Evolutionary conservation across 345 rosid genomes (phyloP).

Genomic region (Salix brachista): DNA sequence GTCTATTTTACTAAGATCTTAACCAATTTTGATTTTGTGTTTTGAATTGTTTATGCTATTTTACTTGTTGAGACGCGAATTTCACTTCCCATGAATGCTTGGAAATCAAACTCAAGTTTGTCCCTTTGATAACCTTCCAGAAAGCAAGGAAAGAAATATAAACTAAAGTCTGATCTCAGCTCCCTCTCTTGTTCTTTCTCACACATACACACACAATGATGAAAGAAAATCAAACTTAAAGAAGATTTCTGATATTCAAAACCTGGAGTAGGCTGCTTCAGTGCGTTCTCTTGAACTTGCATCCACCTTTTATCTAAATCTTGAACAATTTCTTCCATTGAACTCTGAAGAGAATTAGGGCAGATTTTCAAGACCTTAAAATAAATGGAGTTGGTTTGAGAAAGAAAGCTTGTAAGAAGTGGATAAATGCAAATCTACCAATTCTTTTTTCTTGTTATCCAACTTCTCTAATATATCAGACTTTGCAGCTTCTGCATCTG

Average conservation of each 20-base stretch:
- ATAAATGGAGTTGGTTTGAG: background rate
- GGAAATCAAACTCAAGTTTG: background rate
- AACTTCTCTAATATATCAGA: slow-evolving; percentile 50
- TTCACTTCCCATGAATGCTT: too few relatives aligned
- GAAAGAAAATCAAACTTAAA: background rate
- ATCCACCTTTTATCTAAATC: slow-evolving; percentile 73
- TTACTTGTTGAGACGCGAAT: too few relatives aligned
- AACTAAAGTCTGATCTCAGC: background rate
- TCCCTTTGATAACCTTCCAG: background rate
- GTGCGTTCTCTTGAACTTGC: slow-evolving; percentile 57
- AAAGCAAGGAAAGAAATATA: background rate
- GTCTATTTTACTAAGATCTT: too few relatives aligned
- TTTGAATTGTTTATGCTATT: too few relatives aligned
- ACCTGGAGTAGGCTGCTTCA: slow-evolving; percentile 89
- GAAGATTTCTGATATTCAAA: background rate
- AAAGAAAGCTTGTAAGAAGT: slow-evolving; percentile 5
- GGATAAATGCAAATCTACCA: slow-evolving; percentile 40
- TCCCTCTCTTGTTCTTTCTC: background rate
- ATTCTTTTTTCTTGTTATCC: slow-evolving; percentile 66
- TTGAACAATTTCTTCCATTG: slow-evolving; percentile 62
- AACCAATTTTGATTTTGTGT: too few relatives aligned
- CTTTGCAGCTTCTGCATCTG: slow-evolving; percentile 39
- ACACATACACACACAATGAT: background rate
- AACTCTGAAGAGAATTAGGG: slow-evolving; percentile 46
- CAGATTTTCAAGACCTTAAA: slow-evolving; percentile 10